Base-by-base conservation (phyloP, 108 stramenopile genomes). In the Aurantiochytrium sp. region DNA sequence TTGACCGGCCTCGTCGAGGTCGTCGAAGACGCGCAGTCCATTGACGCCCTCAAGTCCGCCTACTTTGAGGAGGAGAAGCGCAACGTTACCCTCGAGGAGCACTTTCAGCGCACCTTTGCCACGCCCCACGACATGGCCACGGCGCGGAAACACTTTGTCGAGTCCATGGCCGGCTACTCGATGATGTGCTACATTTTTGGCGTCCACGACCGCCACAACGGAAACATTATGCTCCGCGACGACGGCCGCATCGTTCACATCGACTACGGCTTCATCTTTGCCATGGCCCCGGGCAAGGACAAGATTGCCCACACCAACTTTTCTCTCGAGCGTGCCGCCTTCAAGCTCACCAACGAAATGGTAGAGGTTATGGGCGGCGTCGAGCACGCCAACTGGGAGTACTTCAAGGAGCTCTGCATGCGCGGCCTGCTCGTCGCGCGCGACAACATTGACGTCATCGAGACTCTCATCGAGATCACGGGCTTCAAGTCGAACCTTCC, bases 191-290 rank as follows among this genome's bases (percentile, higher is more conserved):
- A 99, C 89, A 90, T 99, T 32, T 96, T 99, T 55, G 87, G 96
- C 88, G 94, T 99, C 92, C 98, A 99, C 91, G 98, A 99, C 89
- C 91, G 98, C 24, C 97, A 97, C 94, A 97, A 97, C 90, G 97
- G 97, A 4, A 98, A 99, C 90, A 89, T 99, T 68, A 90, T 99
- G 24, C 92, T 99, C 4, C 96, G 97, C 89, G 95, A 95, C 48
- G 95, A 95, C 39, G 98, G 97, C 30, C 97, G 97, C 88, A 93
- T 99, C 22, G 95, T 98, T 88, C 98, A 99, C 91, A 98, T 99
- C 85, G 98, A 99, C 91, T 99, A 97, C 91, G 98, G 98, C 8
- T 99, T 99, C 87, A 94, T 99, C 15, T 95, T 99, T 52, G 96
- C 96, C 19, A 94, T 96, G 32, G 97, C 97, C 54, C 98, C 98